phyloP scores from a whole-genome alignment of 805 yeast species.

The Pichia ethanolica region DNA sequence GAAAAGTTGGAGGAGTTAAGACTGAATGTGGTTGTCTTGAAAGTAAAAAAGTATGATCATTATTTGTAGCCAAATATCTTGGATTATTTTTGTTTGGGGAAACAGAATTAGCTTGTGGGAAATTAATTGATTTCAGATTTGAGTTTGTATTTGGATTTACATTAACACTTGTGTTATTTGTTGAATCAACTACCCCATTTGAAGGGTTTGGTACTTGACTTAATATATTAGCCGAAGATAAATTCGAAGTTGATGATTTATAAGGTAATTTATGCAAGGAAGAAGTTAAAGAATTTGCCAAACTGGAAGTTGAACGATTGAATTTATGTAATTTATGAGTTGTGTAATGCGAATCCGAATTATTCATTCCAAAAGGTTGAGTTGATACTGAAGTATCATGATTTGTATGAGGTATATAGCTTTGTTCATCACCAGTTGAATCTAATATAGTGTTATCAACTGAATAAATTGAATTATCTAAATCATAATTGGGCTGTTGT shows the following conservation, averaged over 20 bases:
- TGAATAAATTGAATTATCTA: too few relatives aligned
- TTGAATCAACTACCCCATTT: not conserved
- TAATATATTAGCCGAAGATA: not conserved
- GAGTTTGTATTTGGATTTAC: too few relatives aligned
- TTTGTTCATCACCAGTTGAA: too few relatives aligned
- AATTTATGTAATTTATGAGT: not conserved
- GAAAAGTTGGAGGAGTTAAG: not conserved
- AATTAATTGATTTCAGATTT: not conserved
- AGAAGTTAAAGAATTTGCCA: not conserved
- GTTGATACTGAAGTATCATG: not conserved
- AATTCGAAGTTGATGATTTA: not conserved
- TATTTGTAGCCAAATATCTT: slow-evolving; percentile 7
- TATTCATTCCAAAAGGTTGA: not conserved
- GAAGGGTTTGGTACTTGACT: not conserved
- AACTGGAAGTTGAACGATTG: not conserved
- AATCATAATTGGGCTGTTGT: not conserved
- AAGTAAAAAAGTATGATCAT: slow-evolving; percentile 5
- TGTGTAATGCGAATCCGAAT: not conserved
- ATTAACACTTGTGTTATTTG: too few relatives aligned
- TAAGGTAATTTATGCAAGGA: not conserved
- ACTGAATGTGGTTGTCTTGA: not conserved
- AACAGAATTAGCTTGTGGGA: not conserved
- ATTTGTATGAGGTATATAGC: not conserved
- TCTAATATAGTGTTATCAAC: too few relatives aligned
- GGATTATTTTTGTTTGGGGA: slow-evolving; percentile 4